phyloP scores from a whole-genome alignment of 2,329 filamentous ascomycete genomes.

The Hymenoscyphus fructigenus region DNA sequence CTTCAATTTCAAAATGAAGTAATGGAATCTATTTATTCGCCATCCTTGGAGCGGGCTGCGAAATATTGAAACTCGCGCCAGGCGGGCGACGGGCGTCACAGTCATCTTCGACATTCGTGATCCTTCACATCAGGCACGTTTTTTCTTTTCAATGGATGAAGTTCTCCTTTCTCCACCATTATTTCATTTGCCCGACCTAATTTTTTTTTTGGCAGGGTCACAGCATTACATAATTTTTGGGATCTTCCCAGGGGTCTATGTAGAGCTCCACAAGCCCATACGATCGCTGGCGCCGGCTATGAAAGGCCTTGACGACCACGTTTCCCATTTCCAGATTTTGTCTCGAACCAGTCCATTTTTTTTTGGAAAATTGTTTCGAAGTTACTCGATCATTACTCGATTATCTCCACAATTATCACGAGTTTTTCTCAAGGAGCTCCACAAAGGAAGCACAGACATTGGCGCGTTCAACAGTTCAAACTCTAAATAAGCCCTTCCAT shows the following conservation, averaged over 20 bases:
- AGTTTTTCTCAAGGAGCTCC: not conserved
- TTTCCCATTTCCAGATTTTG: not conserved
- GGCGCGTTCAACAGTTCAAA: not conserved
- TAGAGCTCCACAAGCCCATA: not conserved
- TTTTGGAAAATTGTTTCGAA: not conserved
- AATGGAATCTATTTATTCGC: not conserved
- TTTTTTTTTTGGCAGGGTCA: not conserved
- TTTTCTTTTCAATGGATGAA: not conserved
- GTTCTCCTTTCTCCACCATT: too few species aligned
- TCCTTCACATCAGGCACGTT: constrained; percentile 1
- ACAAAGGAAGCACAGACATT: not conserved
- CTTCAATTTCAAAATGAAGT: constrained; percentile 1
- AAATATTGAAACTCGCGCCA: not conserved
- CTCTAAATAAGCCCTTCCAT: not conserved
- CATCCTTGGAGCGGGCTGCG: not conserved
- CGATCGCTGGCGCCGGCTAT: not conserved
- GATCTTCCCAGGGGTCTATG: constrained; percentile 2
- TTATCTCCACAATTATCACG: not conserved
- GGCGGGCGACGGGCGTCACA: not conserved
- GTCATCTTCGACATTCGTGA: not conserved
- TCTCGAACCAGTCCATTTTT: not conserved
- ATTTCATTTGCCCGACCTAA: too few species aligned
- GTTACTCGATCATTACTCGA: constrained; percentile 2
- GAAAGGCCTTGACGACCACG: not conserved
- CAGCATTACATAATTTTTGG: not conserved